Base-by-base conservation (phyloP, 2,329 filamentous ascomycete genomes). In the Cercospora citrullina region DNA sequence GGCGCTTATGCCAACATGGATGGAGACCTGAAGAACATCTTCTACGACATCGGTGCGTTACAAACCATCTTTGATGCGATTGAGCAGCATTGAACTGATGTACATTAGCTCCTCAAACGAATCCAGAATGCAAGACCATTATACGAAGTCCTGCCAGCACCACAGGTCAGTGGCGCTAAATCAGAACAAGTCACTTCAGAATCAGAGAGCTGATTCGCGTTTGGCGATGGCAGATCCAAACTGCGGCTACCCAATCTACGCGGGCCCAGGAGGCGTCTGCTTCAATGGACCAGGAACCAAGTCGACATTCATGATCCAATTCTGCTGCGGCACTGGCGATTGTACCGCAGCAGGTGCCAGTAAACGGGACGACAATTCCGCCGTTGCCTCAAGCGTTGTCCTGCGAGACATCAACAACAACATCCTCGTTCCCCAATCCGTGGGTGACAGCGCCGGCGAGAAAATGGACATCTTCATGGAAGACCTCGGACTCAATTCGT, bases 391-490 rank as follows among this genome's bases (percentile, higher is more conserved):
- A n/a, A 53, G 57, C 18, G 28, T 60, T 2, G 57, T 60, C 5
- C 30, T 60, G 16, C 26, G 30, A 39, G 57, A 60, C 18, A n/a
- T 6, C n/a, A 5, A 18, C 9, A 28, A n/a, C 30, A 60, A 60
- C 31, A 28, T 60, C 16, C 12, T 64, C 21, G 62, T 64, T 6
- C 62, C 62, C 7, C 14, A 31, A 5, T 16, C 21, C 26, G 62
- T 64, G 5, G 42, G 62, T 10, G 30, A 55, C 31, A 21, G 12
- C 7, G 5, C 31, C 16, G 45, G 51, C 21, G 62, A 57, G 23
- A 57, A 58, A 23, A 64, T 57, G 42, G 62, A 64, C 5, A 14
- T 55, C 6, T 64, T 64, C 51, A 33, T 64, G 62, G 45, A 64
- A 39, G 62, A 64, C 21, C 42, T 51, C 9, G 62, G 62, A 14